Percentiles rank a stretch among this genome's conserved stretches.
Conservation (phyloP, 345 rosid genomes). For the Brassica juncea region DNA sequence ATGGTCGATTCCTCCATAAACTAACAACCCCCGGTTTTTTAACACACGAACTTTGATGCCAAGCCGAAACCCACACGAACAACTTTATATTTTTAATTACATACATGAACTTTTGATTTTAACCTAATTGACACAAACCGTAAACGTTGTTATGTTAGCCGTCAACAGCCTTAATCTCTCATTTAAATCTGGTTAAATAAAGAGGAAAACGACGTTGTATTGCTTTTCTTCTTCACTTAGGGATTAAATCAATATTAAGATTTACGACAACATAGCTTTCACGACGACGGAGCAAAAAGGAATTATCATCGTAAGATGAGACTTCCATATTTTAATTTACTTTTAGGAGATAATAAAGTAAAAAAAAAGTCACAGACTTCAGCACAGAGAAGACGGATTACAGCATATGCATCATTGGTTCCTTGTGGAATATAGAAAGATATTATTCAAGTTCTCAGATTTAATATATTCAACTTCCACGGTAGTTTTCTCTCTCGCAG, state of each 20-base stretch:
- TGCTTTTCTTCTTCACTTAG: background rate
- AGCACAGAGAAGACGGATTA: conserved; percentile 41
- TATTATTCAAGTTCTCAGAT: conserved; percentile 70
- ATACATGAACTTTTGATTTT: background rate
- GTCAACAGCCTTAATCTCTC: background rate
- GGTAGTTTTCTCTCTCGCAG: conserved; percentile 46
- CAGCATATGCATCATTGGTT: conserved; percentile 53
- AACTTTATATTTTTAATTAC: background rate
- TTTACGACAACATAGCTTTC: conserved; percentile 41
- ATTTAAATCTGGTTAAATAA: background rate
- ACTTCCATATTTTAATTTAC: background rate
- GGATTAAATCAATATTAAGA: background rate
- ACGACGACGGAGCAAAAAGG: conserved; percentile 29
- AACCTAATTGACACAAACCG: background rate
- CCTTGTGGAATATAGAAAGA: conserved; percentile 75
- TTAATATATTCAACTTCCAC: conserved; percentile 80
- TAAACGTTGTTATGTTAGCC: background rate
- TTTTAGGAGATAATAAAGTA: background rate
- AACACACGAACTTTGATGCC: no score
- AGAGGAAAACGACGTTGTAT: no score
- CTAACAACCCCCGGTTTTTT: no score
- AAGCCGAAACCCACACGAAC: no score
- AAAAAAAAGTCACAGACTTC: no score
- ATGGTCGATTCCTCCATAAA: no score
- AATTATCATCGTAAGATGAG: background rate